Base-by-base conservation (phyloP, 2,329 filamentous ascomycete genomes). In the Diplodia intermedia region DNA sequence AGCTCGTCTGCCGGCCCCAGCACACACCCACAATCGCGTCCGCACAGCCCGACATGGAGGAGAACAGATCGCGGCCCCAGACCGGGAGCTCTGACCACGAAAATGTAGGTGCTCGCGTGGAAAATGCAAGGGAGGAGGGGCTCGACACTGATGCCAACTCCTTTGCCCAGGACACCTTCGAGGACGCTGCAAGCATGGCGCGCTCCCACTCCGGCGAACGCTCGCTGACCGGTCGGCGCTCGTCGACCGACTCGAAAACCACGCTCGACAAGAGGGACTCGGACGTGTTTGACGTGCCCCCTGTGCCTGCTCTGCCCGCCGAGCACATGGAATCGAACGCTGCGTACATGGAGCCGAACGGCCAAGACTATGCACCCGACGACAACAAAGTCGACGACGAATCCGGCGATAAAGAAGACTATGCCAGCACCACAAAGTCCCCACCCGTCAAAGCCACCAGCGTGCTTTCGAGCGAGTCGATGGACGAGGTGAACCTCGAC, bases 151-250 rank as follows among this genome's bases (percentile, higher is more conserved):
- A 68, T 26, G 36, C 33, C 49, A 57, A 54, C 40, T 62, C 61
- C 61, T 66, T 50, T 49, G 47, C 65, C 63, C 76, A 92, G 90
- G 90, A 94, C 74, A 87, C 86, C 18, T 97, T 96, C 75, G 92
- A 97, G 81, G 93, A 97, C 83, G 93, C 92, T 67, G 82, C 88
- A 72, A 90, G 92, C 78, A 86, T 84, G 69, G 77, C 77, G 61
- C 72, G 74, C 75, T 83, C 78, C 71, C 77, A 72, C 70, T 76
- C 72, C 87, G 73, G 76, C 63, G 71, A 78, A 65, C 87, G 90
- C 69, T 92, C 90, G 31, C 80, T 93, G 52, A 71, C 78, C 38
- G 75, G 73, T 69, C 74, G 75, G 74, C 57, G 66, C 57, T 68
- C 49, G 11, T 65, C 57, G 33, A 53, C 66, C 14, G 56, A 57